Conservation (phyloP, 2,329 filamentous ascomycete species). For the Arthroderma sp. region DNA sequence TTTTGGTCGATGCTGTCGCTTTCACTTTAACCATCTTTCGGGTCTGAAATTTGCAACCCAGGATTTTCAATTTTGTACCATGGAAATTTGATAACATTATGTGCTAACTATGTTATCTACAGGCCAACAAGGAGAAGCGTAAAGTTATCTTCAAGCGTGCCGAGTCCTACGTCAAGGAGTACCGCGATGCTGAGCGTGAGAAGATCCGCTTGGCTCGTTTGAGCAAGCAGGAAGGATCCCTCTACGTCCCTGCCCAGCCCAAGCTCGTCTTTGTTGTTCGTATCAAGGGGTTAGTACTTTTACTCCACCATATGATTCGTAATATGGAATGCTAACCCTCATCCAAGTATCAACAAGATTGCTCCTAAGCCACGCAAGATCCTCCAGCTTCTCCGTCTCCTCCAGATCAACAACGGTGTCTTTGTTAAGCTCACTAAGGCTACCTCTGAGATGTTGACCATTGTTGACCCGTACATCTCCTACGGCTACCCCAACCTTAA, state of each 20-base stretch:
- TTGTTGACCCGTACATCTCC: constrained; percentile 97
- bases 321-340: not conserved
- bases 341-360: constrained; percentile 98
- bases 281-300: constrained; percentile 75
- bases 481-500: constrained; percentile 99
- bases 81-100: not conserved
- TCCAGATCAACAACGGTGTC: constrained; percentile 99
- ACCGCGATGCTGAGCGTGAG: constrained; percentile 96
- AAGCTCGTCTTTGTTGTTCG: constrained; percentile 97
- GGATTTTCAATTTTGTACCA: constrained; percentile 18
- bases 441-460: constrained; percentile 90
- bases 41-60: constrained; percentile 56
- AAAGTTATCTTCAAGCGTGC: constrained; percentile 98
- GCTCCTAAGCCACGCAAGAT: constrained; percentile 99
- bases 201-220: constrained; percentile 85
- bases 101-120: constrained; percentile 15
- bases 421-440: constrained; percentile 98
- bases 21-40: constrained; percentile 37
- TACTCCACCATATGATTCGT: not conserved
- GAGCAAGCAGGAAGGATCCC: constrained; percentile 82
- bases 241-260: constrained; percentile 87
- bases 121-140: constrained; percentile 99
- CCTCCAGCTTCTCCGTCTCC: constrained; percentile 94
- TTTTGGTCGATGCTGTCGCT: constrained; percentile 82
- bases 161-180: constrained; percentile 99